These are phyloP conservation scores for Monoraphidium neglectum DNA, from an alignment of 139 green algal genomes.

Conservation along the genomic window DNA sequence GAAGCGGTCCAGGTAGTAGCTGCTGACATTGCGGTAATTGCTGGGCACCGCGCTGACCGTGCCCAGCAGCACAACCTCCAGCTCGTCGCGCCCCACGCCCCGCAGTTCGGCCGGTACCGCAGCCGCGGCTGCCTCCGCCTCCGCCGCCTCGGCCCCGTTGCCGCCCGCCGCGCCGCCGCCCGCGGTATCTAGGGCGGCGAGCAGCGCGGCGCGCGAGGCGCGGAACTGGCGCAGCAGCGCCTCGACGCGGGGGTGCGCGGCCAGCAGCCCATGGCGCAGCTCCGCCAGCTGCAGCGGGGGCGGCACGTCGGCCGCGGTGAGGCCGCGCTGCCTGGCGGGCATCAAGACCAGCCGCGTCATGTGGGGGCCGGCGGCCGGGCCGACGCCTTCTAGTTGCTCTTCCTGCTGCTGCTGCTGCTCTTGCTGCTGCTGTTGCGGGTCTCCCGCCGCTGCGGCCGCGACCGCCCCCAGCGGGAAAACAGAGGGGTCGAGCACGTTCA, in stretches of 20 bases:
- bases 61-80: conserved; percentile 62
- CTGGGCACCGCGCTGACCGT: conserved; percentile 78
- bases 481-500: conserved; percentile 67
- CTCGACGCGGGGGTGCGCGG: neutral
- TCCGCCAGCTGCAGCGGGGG: neutral
- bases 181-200: neutral
- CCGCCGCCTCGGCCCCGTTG: neutral
- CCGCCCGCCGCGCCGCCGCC: neutral
- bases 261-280: neutral
- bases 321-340: conserved; percentile 15
- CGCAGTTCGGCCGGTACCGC: neutral
- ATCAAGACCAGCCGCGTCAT: conserved; percentile 16
- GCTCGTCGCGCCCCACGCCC: neutral
- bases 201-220: neutral
- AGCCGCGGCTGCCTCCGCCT: neutral
- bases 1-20: conserved; percentile 81
- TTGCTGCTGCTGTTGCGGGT: neutral
- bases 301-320: neutral
- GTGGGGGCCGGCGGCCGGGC: neutral
- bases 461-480: conserved; percentile 68
- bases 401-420: neutral
- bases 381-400: neutral
- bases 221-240: neutral
- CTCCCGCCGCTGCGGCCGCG: neutral
- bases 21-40: conserved; percentile 96